Evolutionary conservation across 495 filamentous ascomycete species (phyloP), one percentile per base, ranked within the genome.

Genomic region (Cercophora sp.): DNA sequence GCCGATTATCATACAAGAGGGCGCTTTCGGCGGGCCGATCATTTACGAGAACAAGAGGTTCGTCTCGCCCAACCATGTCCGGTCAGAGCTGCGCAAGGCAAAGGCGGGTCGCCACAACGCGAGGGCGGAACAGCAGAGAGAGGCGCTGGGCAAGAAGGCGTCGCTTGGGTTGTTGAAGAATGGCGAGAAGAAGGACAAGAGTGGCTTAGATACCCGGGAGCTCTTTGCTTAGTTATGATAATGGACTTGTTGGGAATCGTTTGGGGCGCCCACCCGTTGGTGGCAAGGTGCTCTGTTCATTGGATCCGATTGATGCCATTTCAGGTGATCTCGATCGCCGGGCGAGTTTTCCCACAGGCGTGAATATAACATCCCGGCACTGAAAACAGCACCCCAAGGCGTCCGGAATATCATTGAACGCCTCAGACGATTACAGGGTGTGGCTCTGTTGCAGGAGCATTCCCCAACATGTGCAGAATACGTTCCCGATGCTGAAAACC

Each of bases 21-120:
- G 87, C 24, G 89, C 86, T 55, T 99, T 99, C 59, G 93, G 93
- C 46, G 93, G 93, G 0, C 94, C 94, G 1, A 88, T 97, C 49
- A 91, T 98, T 56, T 97, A 96, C 73, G 91, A 97, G 80, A 98
- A 98, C 70, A 95, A 93, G 78, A 88, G 96, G 62, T 98, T 96
- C 63, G 89, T 98, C 47, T 90, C 85, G 59, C 94, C 93, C 25
- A 98, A 98, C 75, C 90, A 96, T 70, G 83, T 98, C 55, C 79
- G 93, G 50, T 71, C 87, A 18, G 93, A 96, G 47, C 60, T 95
- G 52, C 75, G 89, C 53, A 70, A 82, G 65, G 71, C 74, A 58
- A 88, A 88, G 73, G 90, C 92, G 13, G 77, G 82, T 20, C 82
- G 82, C 50, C 88, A 93, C 63, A 84, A 86, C 44, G 68, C 73